Percentiles rank a stretch among this genome's conserved stretches.
These are phyloP conservation scores for Grifola frondosa DNA, from an alignment of 1,284 basidiomycete genomes.

Conservation along the genomic window DNA sequence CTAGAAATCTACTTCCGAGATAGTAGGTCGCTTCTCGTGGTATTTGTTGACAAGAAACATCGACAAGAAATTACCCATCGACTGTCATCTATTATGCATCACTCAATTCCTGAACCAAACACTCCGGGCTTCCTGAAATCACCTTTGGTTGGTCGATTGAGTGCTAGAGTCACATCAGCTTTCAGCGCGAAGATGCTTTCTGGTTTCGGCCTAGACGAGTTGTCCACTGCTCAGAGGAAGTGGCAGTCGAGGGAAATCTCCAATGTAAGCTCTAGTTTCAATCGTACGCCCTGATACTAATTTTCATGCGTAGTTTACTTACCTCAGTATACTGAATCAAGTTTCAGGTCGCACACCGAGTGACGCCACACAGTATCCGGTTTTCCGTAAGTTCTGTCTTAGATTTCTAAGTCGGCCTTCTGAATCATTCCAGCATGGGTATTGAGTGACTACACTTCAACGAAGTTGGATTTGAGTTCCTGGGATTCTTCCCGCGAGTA, in stretches of 20 bases:
- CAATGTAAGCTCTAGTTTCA: slow-evolving; percentile 56
- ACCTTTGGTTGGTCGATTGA: slow-evolving; percentile 52
- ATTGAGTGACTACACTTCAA: slow-evolving; percentile 81
- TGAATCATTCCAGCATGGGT: slow-evolving; percentile 68
- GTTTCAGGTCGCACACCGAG: slow-evolving; percentile 89
- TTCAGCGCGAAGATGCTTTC: slow-evolving; percentile 39
- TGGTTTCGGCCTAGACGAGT: slow-evolving; percentile 51
- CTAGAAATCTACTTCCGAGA: slow-evolving; percentile 92
- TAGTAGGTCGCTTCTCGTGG: slow-evolving; percentile 77
- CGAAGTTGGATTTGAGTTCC: slow-evolving; percentile 68
- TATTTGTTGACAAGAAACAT: slow-evolving; percentile 71
- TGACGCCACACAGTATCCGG: slow-evolving; percentile 94
- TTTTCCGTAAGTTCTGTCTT: slow-evolving; percentile 73
- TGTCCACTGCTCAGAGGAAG: slow-evolving; percentile 67
- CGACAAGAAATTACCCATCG: slow-evolving; percentile 65
- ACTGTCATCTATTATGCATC: slow-evolving; percentile 48
- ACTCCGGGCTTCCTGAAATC: slow-evolving; percentile 47
- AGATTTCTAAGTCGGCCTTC: neutral
- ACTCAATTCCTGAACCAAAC: slow-evolving; percentile 37
- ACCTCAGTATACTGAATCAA: slow-evolving; percentile 85
- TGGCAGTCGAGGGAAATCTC: slow-evolving; percentile 90
- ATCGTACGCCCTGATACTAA: slow-evolving; percentile 3
- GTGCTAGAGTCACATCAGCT: slow-evolving; percentile 40
- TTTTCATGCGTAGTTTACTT: slow-evolving; percentile 68
- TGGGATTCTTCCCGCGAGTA: slow-evolving; percentile 77